Conservation (phyloP, 345 rosid genomes). For the Eucalyptus marginata region DNA sequence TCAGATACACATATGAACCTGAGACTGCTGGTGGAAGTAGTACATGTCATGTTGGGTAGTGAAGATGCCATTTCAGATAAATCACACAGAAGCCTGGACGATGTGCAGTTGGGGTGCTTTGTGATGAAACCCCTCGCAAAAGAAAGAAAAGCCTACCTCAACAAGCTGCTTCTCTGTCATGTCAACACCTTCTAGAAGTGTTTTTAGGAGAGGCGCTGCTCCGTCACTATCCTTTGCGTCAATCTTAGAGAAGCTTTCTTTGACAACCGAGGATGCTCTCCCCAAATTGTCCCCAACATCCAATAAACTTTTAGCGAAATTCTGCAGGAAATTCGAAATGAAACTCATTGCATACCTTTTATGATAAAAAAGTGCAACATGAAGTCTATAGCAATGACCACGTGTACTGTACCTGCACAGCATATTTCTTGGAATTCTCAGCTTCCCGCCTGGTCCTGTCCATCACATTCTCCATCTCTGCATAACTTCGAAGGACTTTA, state of each 20-base stretch:
- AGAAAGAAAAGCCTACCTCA: constrained; percentile 28
- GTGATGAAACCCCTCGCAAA: background rate
- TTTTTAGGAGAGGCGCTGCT: constrained; percentile 58
- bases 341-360: background rate
- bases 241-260: constrained; percentile 59
- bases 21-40: background rate
- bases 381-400: background rate
- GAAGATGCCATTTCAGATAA: background rate
- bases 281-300: constrained; percentile 92
- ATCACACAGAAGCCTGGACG: background rate
- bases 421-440: constrained; percentile 78
- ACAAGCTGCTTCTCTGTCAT: constrained; percentile 94
- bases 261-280: constrained; percentile 86
- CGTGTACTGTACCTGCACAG: constrained; percentile 51
- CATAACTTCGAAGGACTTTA: constrained; percentile 58
- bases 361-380: background rate
- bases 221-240: constrained; percentile 44
- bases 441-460: constrained; percentile 84
- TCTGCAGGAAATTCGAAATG: constrained; percentile 26
- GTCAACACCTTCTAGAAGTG: constrained; percentile 88
- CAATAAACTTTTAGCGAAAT: constrained; percentile 66
- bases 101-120: background rate
- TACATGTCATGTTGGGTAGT: background rate
- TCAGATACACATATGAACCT: background rate
- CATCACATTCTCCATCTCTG: constrained; percentile 88